A percentile compares a stretch with the other conserved stretches of the same genome.
Evolutionary conservation across 1,284 basidiomycete genomes (phyloP).

Genomic region (Farysia itapuensis): DNA sequence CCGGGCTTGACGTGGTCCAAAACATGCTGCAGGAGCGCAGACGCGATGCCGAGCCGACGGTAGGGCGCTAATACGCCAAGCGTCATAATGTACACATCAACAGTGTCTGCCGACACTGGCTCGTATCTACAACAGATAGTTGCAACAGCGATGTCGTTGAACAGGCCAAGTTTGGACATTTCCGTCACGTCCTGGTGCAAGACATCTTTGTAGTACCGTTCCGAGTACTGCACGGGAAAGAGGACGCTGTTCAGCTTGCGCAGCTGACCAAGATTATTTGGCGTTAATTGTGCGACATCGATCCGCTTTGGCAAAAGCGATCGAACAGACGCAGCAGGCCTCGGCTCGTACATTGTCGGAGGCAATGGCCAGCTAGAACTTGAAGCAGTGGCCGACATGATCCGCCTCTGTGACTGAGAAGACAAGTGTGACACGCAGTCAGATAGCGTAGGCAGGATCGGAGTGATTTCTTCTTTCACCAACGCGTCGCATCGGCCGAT

Average conservation of each 20-base stretch:
- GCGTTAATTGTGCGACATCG: constrained; percentile 48
- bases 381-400: background rate
- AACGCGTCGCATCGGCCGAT: no score
- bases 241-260: constrained; percentile 55
- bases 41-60: constrained; percentile 61
- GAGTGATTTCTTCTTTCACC: no score
- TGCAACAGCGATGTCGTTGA: constrained; percentile 61
- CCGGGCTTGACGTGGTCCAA: constrained; percentile 54
- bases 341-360: constrained; percentile 37
- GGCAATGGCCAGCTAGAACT: constrained; percentile 25
- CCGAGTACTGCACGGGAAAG: constrained; percentile 55
- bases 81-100: constrained; percentile 61
- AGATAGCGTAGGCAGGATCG: no score
- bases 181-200: constrained; percentile 39
- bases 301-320: constrained; percentile 26
- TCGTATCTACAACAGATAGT: constrained; percentile 60
- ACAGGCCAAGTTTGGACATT: constrained; percentile 58
- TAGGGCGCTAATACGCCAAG: constrained; percentile 61
- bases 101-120: constrained; percentile 22
- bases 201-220: constrained; percentile 54
- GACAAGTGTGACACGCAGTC: no score
- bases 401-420: no score
- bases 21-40: constrained; percentile 55
- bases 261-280: constrained; percentile 58
- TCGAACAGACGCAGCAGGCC: constrained; percentile 29